Evolutionary conservation across 768 basidiomycete genomes (phyloP).

Genomic region (Rhodotorula graminis): DNA sequence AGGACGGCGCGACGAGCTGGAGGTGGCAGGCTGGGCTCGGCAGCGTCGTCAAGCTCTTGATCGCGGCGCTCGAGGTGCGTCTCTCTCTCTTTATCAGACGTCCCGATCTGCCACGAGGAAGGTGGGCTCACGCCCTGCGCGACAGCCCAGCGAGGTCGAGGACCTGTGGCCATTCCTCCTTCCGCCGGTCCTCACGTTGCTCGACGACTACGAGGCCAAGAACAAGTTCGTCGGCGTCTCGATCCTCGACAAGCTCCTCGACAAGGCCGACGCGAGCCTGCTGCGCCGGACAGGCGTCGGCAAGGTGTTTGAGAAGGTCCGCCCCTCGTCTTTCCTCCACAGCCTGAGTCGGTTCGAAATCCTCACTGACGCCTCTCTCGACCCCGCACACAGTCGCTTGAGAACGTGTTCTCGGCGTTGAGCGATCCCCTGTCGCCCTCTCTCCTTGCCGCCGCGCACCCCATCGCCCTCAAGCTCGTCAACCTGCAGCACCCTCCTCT

Average conservation of each 20-base stretch:
- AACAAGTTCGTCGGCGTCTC: slow-evolving; percentile 17
- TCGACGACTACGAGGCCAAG: slow-evolving; percentile 21
- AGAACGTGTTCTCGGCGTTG: slow-evolving; percentile 14
- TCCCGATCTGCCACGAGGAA: too few relatives aligned
- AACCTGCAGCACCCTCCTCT: slow-evolving; percentile 5
- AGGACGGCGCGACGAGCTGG: slow-evolving; percentile 14
- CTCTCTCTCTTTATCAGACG: not conserved
- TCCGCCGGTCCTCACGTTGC: slow-evolving; percentile 21
- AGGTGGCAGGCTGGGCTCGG: slow-evolving; percentile 5
- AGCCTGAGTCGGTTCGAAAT: too few relatives aligned
- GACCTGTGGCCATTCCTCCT: slow-evolving; percentile 28
- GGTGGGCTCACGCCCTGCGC: too few relatives aligned
- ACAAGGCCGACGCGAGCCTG: slow-evolving; percentile 7
- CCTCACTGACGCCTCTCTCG: too few relatives aligned
- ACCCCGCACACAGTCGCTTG: slow-evolving; percentile 14
- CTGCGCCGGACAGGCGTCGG: slow-evolving; percentile 26
- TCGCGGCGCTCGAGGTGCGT: slow-evolving; percentile 16
- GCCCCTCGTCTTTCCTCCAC: too few relatives aligned
- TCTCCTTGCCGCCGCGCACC: slow-evolving; percentile 1
- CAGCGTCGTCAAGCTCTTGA: slow-evolving; percentile 1
- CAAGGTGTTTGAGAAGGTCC: slow-evolving; percentile 24
- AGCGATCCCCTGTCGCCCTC: slow-evolving; percentile 14
- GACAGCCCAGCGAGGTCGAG: slow-evolving; percentile 21
- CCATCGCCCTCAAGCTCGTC: slow-evolving; percentile 20
- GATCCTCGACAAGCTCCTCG: slow-evolving; percentile 12